Evolutionary conservation across 2,329 filamentous ascomycete genomes (phyloP).

Genomic region (Parafenestella ontariensis): DNA sequence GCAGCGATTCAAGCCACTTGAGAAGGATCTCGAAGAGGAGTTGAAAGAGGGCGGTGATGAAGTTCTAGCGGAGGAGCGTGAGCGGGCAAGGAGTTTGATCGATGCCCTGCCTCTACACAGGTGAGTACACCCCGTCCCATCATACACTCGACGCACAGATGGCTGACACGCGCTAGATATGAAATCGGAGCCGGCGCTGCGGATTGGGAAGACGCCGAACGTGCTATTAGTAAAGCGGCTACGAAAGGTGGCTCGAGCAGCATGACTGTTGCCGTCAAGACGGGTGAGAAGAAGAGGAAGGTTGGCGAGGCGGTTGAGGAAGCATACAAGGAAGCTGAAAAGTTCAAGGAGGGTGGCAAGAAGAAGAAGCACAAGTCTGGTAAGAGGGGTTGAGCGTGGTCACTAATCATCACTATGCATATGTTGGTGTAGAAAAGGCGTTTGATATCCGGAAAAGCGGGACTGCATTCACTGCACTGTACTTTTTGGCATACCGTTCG

Average conservation of each 20-base stretch:
- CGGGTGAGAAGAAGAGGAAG: constrained; percentile 78
- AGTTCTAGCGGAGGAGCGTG: constrained; percentile 69
- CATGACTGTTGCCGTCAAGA: constrained; percentile 80
- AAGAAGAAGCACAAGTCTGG: constrained; percentile 45
- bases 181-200: constrained; percentile 57
- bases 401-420: background rate
- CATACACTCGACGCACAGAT: background rate
- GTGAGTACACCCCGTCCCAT: constrained; percentile 57
- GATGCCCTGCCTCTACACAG: constrained; percentile 88
- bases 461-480: background rate
- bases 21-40: constrained; percentile 77
- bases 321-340: constrained; percentile 50
- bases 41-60: constrained; percentile 83
- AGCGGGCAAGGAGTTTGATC: constrained; percentile 86
- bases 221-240: constrained; percentile 67
- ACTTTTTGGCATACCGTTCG: background rate
- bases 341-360: constrained; percentile 45
- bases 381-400: constrained; percentile 55
- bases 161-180: constrained; percentile 40
- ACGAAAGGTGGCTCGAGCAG: constrained; percentile 59
- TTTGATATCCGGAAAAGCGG: background rate
- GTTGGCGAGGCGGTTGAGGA: constrained; percentile 63
- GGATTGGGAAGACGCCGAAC: constrained; percentile 71
- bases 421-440: background rate
- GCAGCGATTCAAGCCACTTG: constrained; percentile 71